Percentiles rank a stretch among this genome's conserved stretches.
Evolutionary conservation across 2,329 filamentous ascomycete genomes (phyloP).

Genomic region (Penicillium rolfsii): DNA sequence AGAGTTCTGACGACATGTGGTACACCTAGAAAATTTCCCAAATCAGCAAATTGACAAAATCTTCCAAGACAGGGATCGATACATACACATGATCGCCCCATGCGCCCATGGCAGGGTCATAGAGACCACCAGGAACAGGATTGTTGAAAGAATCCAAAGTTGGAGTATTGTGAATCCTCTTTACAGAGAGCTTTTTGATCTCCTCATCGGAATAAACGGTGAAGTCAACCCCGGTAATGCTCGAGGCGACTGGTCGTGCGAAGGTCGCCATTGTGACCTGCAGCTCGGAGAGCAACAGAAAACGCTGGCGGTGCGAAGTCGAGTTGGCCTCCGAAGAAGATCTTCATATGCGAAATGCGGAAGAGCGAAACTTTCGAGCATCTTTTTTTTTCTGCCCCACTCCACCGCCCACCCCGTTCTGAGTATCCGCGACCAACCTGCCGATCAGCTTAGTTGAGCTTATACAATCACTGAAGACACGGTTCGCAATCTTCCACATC

Average conservation of each 20-base stretch:
- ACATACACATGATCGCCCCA: slow-evolving; percentile 82
- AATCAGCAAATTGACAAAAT: slow-evolving; percentile 23
- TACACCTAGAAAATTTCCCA: slow-evolving; percentile 63
- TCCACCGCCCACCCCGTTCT: slow-evolving; percentile 36
- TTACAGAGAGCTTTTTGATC: slow-evolving; percentile 87
- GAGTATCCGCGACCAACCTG: slow-evolving; percentile 19
- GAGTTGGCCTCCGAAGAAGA: slow-evolving; percentile 28
- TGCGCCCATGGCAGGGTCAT: slow-evolving; percentile 87
- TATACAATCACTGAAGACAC: not conserved
- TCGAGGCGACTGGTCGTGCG: slow-evolving; percentile 77
- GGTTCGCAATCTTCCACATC: not conserved
- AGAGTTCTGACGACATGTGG: slow-evolving; percentile 85
- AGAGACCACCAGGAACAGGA: slow-evolving; percentile 85
- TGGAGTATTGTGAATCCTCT: slow-evolving; percentile 86
- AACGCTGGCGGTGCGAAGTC: slow-evolving; percentile 38
- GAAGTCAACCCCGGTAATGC: slow-evolving; percentile 87
- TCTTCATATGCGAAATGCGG: slow-evolving; percentile 29
- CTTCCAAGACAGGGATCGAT: slow-evolving; percentile 8
- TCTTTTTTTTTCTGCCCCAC: slow-evolving; percentile 43
- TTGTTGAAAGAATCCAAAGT: slow-evolving; percentile 94
- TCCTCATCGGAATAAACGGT: slow-evolving; percentile 79
- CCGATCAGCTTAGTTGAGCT: not conserved
- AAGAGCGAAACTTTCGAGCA: slow-evolving; percentile 38
- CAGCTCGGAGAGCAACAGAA: slow-evolving; percentile 41
- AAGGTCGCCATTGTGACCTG: slow-evolving; percentile 50